Evolutionary conservation across 2,329 filamentous ascomycete genomes (phyloP), one percentile per base, ranked within the genome.

Genomic region (Neodidymelliopsis sp.): DNA sequence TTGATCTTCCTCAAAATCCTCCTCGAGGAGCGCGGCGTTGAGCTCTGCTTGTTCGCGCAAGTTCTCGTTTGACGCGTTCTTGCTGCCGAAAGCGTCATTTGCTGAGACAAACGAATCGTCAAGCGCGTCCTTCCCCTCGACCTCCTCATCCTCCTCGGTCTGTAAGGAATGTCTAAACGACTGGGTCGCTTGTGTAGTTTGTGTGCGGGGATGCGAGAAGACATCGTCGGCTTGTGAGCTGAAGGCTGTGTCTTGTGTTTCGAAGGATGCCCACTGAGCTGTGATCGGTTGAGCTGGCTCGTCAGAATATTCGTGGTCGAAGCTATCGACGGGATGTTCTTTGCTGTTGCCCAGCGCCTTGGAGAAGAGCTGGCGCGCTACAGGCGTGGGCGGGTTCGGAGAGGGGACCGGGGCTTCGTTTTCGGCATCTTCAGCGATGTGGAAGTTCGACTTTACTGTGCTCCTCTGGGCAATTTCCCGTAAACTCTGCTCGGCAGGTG

Each of bases 401-500:
- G 69, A 69, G 16, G 56, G 57, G 7, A 51, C 29, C 7, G 59
- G 58, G 4, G 57, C 47, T 13, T 60, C 44, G 57, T 62, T 74
- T 61, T 76, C 71, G 8, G 70, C 4, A 69, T 87, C 84, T 61
- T 82, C 79, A 20, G 84, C 81, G 38, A 86, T 81, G 59, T 82
- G 79, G 56, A 88, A 79, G 47, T 80, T 82, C 8, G 86, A 79
- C 52, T 81, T 84, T 7, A 84, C 79, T 31, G 84, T 79, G 54
- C 81, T 81, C 30, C 77, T 75, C 57, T 80, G 81, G 41, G 74
- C 66, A 66, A 76, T 53, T 61, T 76, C 70, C 77, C 78, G 57
- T 73, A 74, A 74, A 63, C 77, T 72, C 77, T 79, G 60, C 75
- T 74, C 75, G 34, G 85, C 82, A 27, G 42, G 37, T 3, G 81